Base-by-base conservation (phyloP, 192 early-diverging fungal genomes). In the Nowakowskiella sp. region DNA sequence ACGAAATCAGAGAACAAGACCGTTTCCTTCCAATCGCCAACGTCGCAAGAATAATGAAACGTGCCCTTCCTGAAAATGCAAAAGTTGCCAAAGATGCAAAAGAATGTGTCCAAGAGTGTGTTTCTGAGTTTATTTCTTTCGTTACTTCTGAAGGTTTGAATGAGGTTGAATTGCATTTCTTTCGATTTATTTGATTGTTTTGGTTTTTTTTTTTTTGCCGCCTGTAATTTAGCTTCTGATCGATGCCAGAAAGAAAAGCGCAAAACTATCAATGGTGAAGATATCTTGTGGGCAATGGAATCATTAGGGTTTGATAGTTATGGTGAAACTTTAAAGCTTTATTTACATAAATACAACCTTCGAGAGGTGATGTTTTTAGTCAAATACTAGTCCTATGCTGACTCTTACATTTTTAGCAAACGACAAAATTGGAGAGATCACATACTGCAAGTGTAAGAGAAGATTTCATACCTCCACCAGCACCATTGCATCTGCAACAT, bases 41-140 rank as follows among this genome's bases (percentile, higher is more conserved):
- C 66, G 95, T 99, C 21, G 87, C 92, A 3, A 73, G 95, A 39
- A 91, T 99, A 43, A 99, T 99, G 92, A 99, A 99, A 67, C 74
- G 85, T 34, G 89, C 91, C 7, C 74, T 99, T 26, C 95, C 95
- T 0, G 92, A 92, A 27, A 99, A 93, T 67, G 90, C 91, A 27
- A 99, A 99, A 58, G 92, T 99, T 47, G 90, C 94, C 19, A 97
- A 97, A 58, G 95, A 99, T 48, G 94, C 95, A 34, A 99, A 99
- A 29, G 57, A 57, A 19, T 89, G 88, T 45, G 82, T 93, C 0
- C 86, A 92, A 72, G 94, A 98, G 62, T 98, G 94, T 62, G 95
- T 96, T 4, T 90, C 87, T 16, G 95, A 99, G 72, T 99, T 99
- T 62, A 97, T 99, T 64, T 85, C 88, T 21, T 99, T 99, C 57